Evolutionary conservation across 2,329 filamentous ascomycete genomes (phyloP).

Genomic region (Botrytis galanthina): DNA sequence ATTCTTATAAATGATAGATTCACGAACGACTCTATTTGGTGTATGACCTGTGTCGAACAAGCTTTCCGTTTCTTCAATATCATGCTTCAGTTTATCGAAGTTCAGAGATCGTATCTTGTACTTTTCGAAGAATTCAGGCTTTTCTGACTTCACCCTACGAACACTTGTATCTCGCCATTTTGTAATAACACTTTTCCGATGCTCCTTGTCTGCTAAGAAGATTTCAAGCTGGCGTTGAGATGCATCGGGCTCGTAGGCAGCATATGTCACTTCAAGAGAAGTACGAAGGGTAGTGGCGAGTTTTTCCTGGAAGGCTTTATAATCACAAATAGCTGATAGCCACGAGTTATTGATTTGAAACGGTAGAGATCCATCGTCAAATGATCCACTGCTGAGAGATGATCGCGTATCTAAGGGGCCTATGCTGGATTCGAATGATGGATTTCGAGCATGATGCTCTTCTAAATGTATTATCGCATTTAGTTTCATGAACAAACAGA

Average conservation of each 20-base stretch:
- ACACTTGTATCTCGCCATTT: conserved; percentile 49
- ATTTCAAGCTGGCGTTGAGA: conserved; percentile 45
- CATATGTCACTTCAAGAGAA: conserved; percentile 48
- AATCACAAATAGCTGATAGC: conserved; percentile 45
- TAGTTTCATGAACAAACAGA: neutral
- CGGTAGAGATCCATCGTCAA: conserved; percentile 35
- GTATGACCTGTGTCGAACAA: conserved; percentile 46
- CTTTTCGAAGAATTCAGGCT: conserved; percentile 45
- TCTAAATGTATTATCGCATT: neutral
- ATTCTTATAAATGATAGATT: conserved; percentile 45
- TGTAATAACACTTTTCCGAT: conserved; percentile 45
- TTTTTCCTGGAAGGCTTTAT: conserved; percentile 45
- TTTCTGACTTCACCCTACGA: conserved; percentile 45
- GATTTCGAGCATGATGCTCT: conserved; percentile 28
- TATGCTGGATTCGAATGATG: conserved; percentile 30
- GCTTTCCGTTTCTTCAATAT: conserved; percentile 43
- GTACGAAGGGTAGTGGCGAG: conserved; percentile 44
- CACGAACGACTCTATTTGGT: conserved; percentile 42
- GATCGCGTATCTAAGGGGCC: conserved; percentile 30
- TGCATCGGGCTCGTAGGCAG: conserved; percentile 46
- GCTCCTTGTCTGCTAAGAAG: conserved; percentile 44
- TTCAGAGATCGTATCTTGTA: conserved; percentile 50
- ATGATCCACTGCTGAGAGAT: conserved; percentile 27
- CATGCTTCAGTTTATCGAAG: conserved; percentile 46
- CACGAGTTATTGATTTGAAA: conserved; percentile 35